A percentile compares a stretch with the other conserved stretches of the same genome.
phyloP scores from a whole-genome alignment of 179 eudicot genomes.

The Beta corolliflora region DNA sequence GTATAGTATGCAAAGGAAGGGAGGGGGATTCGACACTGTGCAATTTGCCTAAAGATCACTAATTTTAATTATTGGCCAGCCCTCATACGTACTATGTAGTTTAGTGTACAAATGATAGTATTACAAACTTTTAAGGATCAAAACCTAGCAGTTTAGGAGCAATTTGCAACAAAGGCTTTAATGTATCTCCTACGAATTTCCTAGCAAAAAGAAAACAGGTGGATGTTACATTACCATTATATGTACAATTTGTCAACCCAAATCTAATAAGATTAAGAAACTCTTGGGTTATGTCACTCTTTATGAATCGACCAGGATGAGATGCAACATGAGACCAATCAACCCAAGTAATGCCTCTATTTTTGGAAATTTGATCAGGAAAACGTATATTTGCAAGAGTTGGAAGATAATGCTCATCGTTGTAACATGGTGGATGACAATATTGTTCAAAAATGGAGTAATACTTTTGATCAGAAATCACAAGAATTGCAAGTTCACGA shows the following conservation, averaged over 20 bases:
- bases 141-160: conserved; percentile 44
- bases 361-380: conserved; percentile 36
- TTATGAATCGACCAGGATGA: conserved; percentile 52
- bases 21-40: too few relatives aligned
- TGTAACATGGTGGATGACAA: conserved; percentile 55
- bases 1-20: too few relatives aligned
- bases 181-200: conserved; percentile 47
- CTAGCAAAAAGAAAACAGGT: conserved; percentile 68
- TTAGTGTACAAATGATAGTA: neutral
- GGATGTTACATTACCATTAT: conserved; percentile 39
- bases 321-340: conserved; percentile 59
- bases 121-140: conserved; percentile 27
- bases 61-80: too few relatives aligned
- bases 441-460: conserved; percentile 42
- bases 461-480: conserved; percentile 47
- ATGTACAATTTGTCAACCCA: conserved; percentile 36
- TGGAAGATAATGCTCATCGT: conserved; percentile 70
- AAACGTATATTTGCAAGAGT: conserved; percentile 42
- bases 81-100: too few relatives aligned
- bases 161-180: conserved; percentile 46
- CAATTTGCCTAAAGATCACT: too few relatives aligned
- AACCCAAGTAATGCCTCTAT: conserved; percentile 49
- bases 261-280: conserved; percentile 44
- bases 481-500: conserved; percentile 46
- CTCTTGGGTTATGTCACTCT: conserved; percentile 36